Base-by-base conservation (phyloP, 306 rosid genomes). In the Trifolium fragiferum region DNA sequence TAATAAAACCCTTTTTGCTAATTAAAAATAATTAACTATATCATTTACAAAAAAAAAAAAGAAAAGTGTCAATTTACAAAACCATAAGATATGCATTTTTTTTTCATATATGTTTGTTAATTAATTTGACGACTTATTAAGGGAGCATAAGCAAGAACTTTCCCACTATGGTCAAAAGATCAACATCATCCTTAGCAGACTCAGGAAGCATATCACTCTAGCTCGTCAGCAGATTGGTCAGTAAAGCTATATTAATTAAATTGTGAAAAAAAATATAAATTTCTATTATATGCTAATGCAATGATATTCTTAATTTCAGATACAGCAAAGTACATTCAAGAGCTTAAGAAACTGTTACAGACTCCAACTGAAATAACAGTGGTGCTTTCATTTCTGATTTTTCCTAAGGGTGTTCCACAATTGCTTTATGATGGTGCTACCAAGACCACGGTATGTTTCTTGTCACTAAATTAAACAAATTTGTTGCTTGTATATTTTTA, bases 141-240 rank as follows among this genome's bases (percentile, higher is more conserved):
- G 92, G 59, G 87, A 81, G 70, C 69, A 82, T 19, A 78, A 46
- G n/a, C 78, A 76, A 33, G 89, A 89, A 21, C 49, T 89, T n/a
- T 82, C 95, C 10, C 89, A 82, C 8, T 89, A 77, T 74, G 75
- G 87, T 73, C 90, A 84, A 37, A 89, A 87, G 60, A 81, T 87
- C 21, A 84, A 85, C 54, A 76, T 82, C 72, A 80, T 89, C 8
- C 83, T 82, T 4, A 85, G 82, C 85, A 89, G 84, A 72, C 46
- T 87, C 1, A 87, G 82, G 80, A 82, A 72, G 21, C 92, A 84
- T 51, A 49, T 89, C 60, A 3, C 72, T 1, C 8, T 70, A 6
- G 66, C 80, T 82, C 76, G 23, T 19, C 86, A 79, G 12, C 89
- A 87, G 59, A 82, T 87, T 16, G 92, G 95, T 87, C 0, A 46